Evolutionary conservation across 345 rosid species (phyloP), one percentile per base, ranked within the genome.

Genomic region (Noccaea caerulescens): DNA sequence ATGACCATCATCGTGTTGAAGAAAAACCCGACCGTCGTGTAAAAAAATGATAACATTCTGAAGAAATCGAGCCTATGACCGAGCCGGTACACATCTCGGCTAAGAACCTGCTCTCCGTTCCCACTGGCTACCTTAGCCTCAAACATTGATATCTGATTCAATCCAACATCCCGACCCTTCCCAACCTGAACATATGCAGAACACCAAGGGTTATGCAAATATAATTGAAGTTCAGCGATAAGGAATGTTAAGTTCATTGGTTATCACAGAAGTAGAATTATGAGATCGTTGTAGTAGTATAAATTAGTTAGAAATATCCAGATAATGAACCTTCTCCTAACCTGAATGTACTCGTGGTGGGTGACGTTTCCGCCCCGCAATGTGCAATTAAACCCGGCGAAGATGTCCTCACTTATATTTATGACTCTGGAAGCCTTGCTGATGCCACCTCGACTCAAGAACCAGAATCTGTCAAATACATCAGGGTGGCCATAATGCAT

Each of bases 401-500:
- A 92, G 81, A 92, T 92, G 78, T 92, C 98, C 84, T 92, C 98
- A 56, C 96, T 91, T 68, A 91, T 83, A 60, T 91, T 91, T 54
- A 91, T 89, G 65, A 91, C 84, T 77, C 72, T 84, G 49, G 98
- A 89, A 53, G 98, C 98, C 83, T 92, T 92, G 81, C 98, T 92
- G 62, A 92, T 59, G 45, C 98, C 98, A 44, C 98, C 98, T 34
- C 94, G 85, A 62, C 86, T 79, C 80, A 92, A 59, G 83, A 89
- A 87, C 96, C 96, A 92, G 72, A 89, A 85, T 75, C 98, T 78
- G 82, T 92, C 98, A 56, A 92, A 91, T 46, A 91, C 96, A 82
- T 91, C 97, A 1, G 97, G 97, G 69, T 91, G 97, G 50, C 97
- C 96, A 71, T 91, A 88, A 75, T 91, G 97, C 97, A 91, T 88